phyloP scores from a whole-genome alignment of 345 rosid genomes.

The Ceriops zippeliana region DNA sequence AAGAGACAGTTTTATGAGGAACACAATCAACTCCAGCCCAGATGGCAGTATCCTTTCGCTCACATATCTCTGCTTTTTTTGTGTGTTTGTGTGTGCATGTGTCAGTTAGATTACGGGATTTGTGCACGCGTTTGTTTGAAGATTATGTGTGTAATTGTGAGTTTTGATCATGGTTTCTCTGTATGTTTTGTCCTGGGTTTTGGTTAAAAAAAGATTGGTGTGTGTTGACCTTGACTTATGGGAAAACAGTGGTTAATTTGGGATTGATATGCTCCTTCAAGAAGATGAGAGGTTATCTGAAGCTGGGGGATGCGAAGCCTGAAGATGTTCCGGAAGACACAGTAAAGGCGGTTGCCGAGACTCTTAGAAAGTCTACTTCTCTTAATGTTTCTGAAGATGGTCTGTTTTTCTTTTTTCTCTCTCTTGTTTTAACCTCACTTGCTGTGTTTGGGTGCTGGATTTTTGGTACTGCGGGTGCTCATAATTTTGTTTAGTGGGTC shows the following conservation, averaged over 20 bases:
- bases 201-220: not conserved
- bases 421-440: not conserved
- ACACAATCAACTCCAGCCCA: slow-evolving; percentile 53
- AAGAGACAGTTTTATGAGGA: slow-evolving; percentile 67
- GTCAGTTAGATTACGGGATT: not conserved
- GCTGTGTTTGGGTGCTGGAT: not conserved
- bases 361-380: slow-evolving; percentile 62
- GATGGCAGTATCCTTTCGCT: slow-evolving; percentile 72
- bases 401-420: slow-evolving; percentile 20
- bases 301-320: slow-evolving; percentile 54
- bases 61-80: not conserved
- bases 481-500: no score
- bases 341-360: slow-evolving; percentile 71
- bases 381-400: slow-evolving; percentile 92
- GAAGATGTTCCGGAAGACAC: slow-evolving; percentile 75
- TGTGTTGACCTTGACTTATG: slow-evolving; percentile 36
- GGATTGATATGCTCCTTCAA: slow-evolving; percentile 87
- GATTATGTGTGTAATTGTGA: not conserved
- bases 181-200: not conserved
- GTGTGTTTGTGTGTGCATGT: not conserved
- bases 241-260: slow-evolving; percentile 66
- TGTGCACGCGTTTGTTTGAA: no score
- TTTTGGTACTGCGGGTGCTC: no score
- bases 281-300: slow-evolving; percentile 83
- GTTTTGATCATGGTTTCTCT: not conserved